Evolutionary conservation across 2,329 filamentous ascomycete species (phyloP), one percentile per base, ranked within the genome.

Genomic region (Plectosphaerella plurivora): DNA sequence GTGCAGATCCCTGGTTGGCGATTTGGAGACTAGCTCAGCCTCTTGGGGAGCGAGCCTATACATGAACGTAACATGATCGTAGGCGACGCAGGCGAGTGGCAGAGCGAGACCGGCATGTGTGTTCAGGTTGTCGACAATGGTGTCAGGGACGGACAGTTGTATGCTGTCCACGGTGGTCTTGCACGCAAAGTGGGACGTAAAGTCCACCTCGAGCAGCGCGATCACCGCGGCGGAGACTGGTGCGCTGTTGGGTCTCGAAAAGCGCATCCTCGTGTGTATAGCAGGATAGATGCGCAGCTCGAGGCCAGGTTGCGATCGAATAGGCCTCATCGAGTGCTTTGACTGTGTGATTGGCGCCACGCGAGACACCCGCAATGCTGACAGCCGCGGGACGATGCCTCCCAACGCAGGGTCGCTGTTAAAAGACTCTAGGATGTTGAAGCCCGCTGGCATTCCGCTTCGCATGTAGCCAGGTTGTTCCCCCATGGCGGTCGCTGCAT

Each of bases 381-480:
- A 91, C 2, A 94, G 74, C 28, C 82, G 81, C 46, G 89, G 87
- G 58, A 78, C 77, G 24, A 83, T 71, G 36, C 84, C 82, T 15
- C 72, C 73, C 16, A 91, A 73, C 24, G 77, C 78, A 20, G 84
- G 81, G 62, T 91, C 88, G 55, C 75, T 75, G 50, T 79, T 77
- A 55, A 93, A 88, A 3, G 89, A 80, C 63, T 89, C 86, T 14
- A 94, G 79, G n/a, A 93, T 74, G 65, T 93, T 94, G 56, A 89
- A 75, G 2, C 87, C 85, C 7, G 85, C 79, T 0, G 89, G 84
- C 24, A 85, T 70, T 53, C 84, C 82, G 62, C 86, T 89, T 36
- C 82, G 80, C 33, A 93, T 76, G 62, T 90, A 91, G 50, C 87
- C 84, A 53, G 81, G 75, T 10, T 73, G 71, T 20, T 68, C 57